phyloP scores from a whole-genome alignment of 2,329 filamentous ascomycete genomes.

The Tolypocladium guangdongense region DNA sequence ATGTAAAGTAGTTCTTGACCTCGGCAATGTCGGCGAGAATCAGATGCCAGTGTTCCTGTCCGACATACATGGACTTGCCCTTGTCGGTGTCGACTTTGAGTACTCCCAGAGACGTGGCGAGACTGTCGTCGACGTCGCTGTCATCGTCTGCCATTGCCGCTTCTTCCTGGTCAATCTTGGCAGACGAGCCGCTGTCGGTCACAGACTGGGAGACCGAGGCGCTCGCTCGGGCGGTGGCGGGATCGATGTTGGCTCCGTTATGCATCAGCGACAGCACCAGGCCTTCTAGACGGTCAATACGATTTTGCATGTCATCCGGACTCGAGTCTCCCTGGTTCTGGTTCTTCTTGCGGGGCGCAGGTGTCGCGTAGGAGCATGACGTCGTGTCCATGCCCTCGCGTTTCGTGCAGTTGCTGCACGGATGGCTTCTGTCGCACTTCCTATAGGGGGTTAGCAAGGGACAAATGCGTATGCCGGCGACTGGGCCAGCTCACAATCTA shows the following conservation, averaged over 20 bases:
- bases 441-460: constrained; percentile 26
- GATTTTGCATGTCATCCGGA: constrained; percentile 96
- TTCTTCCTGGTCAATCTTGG: constrained; percentile 43
- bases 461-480: too few relatives aligned
- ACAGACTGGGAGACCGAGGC: constrained; percentile 24
- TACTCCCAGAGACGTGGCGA: constrained; percentile 66
- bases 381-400: constrained; percentile 71
- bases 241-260: constrained; percentile 51
- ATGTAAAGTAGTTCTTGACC: constrained; percentile 81
- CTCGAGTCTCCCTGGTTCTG: constrained; percentile 48
- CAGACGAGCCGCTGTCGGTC: constrained; percentile 33
- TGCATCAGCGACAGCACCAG: constrained; percentile 92
- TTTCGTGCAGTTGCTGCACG: constrained; percentile 92
- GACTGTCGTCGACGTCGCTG: constrained; percentile 58
- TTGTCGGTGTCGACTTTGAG: constrained; percentile 71
- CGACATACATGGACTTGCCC: constrained; percentile 70
- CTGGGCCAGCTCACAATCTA: constrained; percentile 24
- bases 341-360: constrained; percentile 60
- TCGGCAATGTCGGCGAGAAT: constrained; percentile 77
- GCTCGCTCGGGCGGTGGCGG: constrained; percentile 19
- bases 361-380: constrained; percentile 77
- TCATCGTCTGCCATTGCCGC: constrained; percentile 47
- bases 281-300: constrained; percentile 89
- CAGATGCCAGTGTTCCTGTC: constrained; percentile 74
- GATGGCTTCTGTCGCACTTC: constrained; percentile 87